Evolutionary conservation across 2,329 filamentous ascomycete genomes (phyloP), one percentile per base, ranked within the genome.

Genomic region (Colletotrichum filicis): DNA sequence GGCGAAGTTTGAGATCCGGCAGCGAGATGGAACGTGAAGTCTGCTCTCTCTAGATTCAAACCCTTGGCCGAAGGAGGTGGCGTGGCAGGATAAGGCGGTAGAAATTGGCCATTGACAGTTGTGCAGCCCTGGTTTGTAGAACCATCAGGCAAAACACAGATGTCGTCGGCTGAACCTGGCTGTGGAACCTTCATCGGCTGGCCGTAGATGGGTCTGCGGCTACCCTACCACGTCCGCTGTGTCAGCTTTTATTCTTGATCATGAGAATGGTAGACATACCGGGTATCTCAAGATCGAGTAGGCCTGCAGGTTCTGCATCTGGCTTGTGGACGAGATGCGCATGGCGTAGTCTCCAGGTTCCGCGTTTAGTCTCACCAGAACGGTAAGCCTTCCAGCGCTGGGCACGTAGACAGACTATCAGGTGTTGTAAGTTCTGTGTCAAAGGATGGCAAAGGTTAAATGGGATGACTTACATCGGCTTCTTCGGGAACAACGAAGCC

Each of bases 251-350:
- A 14, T 5, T 12, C 11, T 32, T 6, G 5, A 3, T 7, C 16
- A 3, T 19, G 32, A n/a, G 5, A 26, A 11, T 1, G 19, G 28
- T 5, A 11, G 4, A 1, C 71, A 22, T 73, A 73, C 71, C 6
- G 71, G 66, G 8, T 71, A 73, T 42, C 71, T 49, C 16, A 78
- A 68, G 22, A 78, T 71, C 2, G 75, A 65, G 55, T 75, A 78
- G 12, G 74, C 74, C 8, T 78, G 76, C 1, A 78, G 63, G 53
- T 77, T 78, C 58, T 78, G 77, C n/a, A 76, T 53, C 7, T 67
- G 64, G 42, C 76, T 78, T 1, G 76, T 78, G 0, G 77, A 78
- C 3, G 76, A 74, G 4, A 77, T 56, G 19, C 76, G 72, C 22
- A 78, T 68, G 3, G 75, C 76, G 28, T 78, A 77, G 61, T 78